Evolutionary conservation across 202 grass and related monocot genomes (phyloP).

Genomic region (Setaria viridis): DNA sequence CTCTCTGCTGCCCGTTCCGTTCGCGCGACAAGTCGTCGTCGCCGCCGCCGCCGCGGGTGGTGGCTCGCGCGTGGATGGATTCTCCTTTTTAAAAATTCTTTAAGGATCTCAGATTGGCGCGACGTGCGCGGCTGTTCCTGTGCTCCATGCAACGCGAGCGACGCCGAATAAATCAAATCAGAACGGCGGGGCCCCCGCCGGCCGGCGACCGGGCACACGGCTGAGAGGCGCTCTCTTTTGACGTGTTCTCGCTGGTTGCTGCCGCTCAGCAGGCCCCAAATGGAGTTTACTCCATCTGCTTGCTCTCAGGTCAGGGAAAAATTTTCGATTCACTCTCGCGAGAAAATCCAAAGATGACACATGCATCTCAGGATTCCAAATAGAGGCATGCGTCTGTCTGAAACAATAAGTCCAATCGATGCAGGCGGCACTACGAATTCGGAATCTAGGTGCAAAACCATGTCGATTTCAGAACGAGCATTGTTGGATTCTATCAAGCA

Average conservation of each 20-base stretch:
- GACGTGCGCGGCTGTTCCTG: constrained; percentile 36
- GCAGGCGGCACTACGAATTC: too few species aligned
- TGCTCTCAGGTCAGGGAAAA: too few species aligned
- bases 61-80: constrained; percentile 37
- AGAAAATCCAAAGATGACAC: not conserved
- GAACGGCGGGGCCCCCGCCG: not conserved
- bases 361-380: not conserved
- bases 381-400: not conserved
- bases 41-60: not conserved
- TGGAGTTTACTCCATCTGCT: not conserved
- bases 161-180: constrained; percentile 11
- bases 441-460: too few species aligned
- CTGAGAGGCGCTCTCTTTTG: not conserved
- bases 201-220: not conserved
- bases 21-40: not conserved
- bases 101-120: not conserved
- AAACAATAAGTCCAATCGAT: not conserved
- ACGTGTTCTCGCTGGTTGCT: not conserved
- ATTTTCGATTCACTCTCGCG: too few species aligned
- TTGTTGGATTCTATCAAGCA: too few species aligned
- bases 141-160: not conserved
- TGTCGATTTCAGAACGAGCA: too few species aligned
- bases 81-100: not conserved
- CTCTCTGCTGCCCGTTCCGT: not conserved
- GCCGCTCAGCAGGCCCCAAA: not conserved